Conservation (phyloP, 1,139 yeast genomes). For the Nakaseomyces bracarensis region DNA sequence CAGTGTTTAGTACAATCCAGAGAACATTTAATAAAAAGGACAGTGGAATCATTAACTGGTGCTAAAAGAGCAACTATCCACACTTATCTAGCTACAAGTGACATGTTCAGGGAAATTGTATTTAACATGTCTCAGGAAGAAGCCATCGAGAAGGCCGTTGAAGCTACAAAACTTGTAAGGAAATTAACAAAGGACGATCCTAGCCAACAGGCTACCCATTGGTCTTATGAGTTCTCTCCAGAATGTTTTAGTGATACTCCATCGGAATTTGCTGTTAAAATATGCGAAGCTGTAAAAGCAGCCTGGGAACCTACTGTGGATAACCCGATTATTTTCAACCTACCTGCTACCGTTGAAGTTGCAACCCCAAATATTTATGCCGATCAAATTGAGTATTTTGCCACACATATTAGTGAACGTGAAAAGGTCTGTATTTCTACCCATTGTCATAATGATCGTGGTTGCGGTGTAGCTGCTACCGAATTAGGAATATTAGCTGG, state of each 20-base stretch:
- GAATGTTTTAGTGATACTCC: constrained; percentile 91
- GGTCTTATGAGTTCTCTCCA: constrained; percentile 93
- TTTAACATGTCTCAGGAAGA: constrained; percentile 79
- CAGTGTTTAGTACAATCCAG: constrained; percentile 91
- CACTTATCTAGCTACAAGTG: constrained; percentile 86
- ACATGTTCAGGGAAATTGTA: constrained; percentile 82
- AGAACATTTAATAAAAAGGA: constrained; percentile 79
- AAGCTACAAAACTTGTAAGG: constrained; percentile 72
- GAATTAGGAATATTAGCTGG: constrained; percentile 93
- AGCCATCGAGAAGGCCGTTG: constrained; percentile 71
- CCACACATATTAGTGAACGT: constrained; percentile 68
- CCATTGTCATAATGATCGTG: constrained; percentile 95
- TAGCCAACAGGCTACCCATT: constrained; percentile 55
- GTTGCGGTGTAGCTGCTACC: constrained; percentile 96
- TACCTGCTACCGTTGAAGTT: constrained; percentile 98
- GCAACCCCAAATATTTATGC: constrained; percentile 91
- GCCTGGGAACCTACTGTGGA: constrained; percentile 88
- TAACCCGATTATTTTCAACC: constrained; percentile 83
- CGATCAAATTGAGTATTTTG: constrained; percentile 89
- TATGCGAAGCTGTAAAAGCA: constrained; percentile 89
- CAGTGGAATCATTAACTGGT: constrained; percentile 81
- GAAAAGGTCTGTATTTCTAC: constrained; percentile 82
- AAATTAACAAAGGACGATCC: constrained; percentile 87
- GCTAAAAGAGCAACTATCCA: constrained; percentile 88
- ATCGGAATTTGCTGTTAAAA: constrained; percentile 69